Evolutionary conservation across 345 rosid genomes (phyloP).

Genomic region (Aurinia saxatilis): DNA sequence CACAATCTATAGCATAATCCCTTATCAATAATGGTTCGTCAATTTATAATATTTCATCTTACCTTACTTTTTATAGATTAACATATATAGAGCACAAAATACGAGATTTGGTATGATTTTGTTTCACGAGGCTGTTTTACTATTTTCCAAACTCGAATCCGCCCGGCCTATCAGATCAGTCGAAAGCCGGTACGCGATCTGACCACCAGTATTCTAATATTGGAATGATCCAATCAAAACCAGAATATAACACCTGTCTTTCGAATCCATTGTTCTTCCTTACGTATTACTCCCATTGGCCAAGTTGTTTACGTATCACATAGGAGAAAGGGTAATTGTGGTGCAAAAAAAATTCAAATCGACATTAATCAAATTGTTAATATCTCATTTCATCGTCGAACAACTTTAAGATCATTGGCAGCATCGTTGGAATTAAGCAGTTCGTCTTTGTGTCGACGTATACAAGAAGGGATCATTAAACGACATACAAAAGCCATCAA

Average conservation of each 20-base stretch:
- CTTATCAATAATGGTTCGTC: slow-evolving; percentile 8
- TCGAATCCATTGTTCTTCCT: too few relatives aligned
- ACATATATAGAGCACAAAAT: neutral
- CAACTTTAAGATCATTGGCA: neutral
- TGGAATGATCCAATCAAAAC: neutral
- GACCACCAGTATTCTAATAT: neutral
- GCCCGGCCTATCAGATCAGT: neutral
- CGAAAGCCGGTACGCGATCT: neutral
- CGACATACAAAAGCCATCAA: neutral
- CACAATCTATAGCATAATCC: slow-evolving; percentile 10
- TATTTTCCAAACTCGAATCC: neutral
- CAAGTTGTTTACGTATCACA: neutral
- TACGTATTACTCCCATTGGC: neutral
- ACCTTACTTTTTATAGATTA: neutral
- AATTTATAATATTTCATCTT: neutral
- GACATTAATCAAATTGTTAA: neutral
- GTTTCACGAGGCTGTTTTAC: neutral
- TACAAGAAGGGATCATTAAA: neutral
- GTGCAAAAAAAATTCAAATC: neutral
- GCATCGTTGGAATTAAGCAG: neutral
- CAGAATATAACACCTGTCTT: too few relatives aligned
- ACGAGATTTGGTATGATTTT: neutral
- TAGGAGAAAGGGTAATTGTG: neutral
- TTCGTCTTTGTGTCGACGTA: neutral
- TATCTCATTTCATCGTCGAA: neutral